Evolutionary conservation across 306 rosid species (phyloP).

Genomic region (Vicia sativa): DNA sequence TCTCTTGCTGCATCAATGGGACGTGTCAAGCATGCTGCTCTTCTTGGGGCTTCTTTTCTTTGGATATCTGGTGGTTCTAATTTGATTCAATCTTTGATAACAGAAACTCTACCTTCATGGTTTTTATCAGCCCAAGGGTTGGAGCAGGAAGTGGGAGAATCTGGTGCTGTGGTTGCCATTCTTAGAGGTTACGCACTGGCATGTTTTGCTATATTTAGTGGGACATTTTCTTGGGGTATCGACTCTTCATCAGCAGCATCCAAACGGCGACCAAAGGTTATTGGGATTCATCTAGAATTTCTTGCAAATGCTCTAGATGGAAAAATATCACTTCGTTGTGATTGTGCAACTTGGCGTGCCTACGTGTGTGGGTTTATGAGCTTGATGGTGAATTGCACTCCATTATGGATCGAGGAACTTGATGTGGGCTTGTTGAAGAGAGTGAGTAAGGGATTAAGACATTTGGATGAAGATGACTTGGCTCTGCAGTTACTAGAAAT

Average conservation of each 20-base stretch:
- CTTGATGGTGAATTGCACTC: slow-evolving; percentile 77
- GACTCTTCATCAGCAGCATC: slow-evolving; percentile 75
- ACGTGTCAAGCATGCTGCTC: slow-evolving; percentile 80
- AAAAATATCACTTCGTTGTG: slow-evolving; percentile 80
- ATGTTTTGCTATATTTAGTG: slow-evolving; percentile 74
- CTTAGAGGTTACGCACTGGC: slow-evolving; percentile 94
- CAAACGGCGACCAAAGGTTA: slow-evolving; percentile 71
- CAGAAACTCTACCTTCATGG: slow-evolving; percentile 93
- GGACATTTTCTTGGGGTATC: slow-evolving; percentile 88
- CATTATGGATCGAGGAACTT: slow-evolving; percentile 81
- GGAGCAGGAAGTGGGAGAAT: slow-evolving; percentile 57
- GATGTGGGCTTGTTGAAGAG: slow-evolving; percentile 76
- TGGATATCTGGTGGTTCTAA: slow-evolving; percentile 82
- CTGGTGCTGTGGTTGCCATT: slow-evolving; percentile 75
- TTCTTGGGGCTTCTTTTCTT: slow-evolving; percentile 84
- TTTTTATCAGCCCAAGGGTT: slow-evolving; percentile 71
- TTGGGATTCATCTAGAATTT: slow-evolving; percentile 76
- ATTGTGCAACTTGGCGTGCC: slow-evolving; percentile 80
- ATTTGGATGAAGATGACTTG: slow-evolving; percentile 81
- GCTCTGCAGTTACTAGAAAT: slow-evolving; percentile 73
- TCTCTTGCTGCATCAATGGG: slow-evolving; percentile 85
- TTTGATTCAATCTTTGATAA: slow-evolving; percentile 75
- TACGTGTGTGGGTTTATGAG: slow-evolving; percentile 74
- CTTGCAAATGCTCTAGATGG: slow-evolving; percentile 85
- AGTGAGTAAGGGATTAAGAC: slow-evolving; percentile 73